Evolutionary conservation across 805 yeast genomes (phyloP), one percentile per base, ranked within the genome.

Genomic region (Metschnikowia vanudenii): DNA sequence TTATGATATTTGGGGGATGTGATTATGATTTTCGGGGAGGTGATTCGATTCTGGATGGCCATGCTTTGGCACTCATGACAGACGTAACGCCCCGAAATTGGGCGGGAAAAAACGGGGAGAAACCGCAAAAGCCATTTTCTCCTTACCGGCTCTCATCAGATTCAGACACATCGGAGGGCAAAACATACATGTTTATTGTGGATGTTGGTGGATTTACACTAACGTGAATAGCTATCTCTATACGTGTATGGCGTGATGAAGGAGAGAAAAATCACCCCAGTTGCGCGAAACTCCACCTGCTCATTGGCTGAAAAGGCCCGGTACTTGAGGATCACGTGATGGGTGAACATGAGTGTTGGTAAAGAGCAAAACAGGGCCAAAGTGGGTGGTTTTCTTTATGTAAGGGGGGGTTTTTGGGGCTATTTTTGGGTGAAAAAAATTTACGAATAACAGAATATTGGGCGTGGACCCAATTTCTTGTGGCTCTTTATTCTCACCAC

Each of bases 241-340:
- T 18, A 20, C n/a, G 28, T 14, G 33, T 37, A 17, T 33, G 26
- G 13, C n/a, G 26, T 28, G 42, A 39, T 40, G 41, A 36, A 35
- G 35, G 45, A 1, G 46, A 43, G 47, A 44, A 44, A 44, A 44
- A 44, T 44, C 47, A 44, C 43, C 40, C 47, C 32, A 44, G 40
- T 29, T 37, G 47, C 43, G 43, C 16, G 39, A 43, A 44, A 39
- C 47, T 22, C 39, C 31, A 13, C 16, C 17, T 12, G 47, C 47
- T 44, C 43, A 44, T 44, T 44, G 47, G 47, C 47, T 39, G 41
- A n/a, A 19, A 29, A 29, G 22, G 19, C 35, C 37, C 32, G 34
- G 14, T 19, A 13, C 20, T 12, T 16, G 41, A 37, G 41, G 29
- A 41, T 18, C 26, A 10, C 6, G 18, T 20, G 13, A 31, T 29